Conservation (phyloP, 768 basidiomycete genomes). For the Russula lepida region DNA sequence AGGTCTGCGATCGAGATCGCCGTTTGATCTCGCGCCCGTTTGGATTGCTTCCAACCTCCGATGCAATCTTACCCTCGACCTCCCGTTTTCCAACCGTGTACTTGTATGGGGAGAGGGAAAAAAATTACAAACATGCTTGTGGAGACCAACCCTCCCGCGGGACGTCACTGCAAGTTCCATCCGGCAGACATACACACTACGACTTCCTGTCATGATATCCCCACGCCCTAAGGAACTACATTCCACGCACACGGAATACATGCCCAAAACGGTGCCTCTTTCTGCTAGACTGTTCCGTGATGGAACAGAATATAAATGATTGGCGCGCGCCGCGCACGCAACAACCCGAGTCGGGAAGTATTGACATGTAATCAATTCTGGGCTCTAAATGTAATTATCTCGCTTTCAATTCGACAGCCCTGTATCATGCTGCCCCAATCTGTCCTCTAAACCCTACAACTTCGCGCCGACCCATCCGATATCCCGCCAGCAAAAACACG, state of each 20-base stretch:
- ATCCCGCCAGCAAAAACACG: background rate
- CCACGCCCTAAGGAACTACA: constrained; percentile 5
- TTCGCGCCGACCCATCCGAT: constrained; percentile 15
- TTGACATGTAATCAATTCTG: background rate
- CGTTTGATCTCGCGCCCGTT: constrained; percentile 8
- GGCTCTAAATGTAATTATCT: constrained; percentile 8
- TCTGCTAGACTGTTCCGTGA: constrained; percentile 18
- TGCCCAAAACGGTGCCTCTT: constrained; percentile 9
- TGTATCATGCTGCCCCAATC: background rate
- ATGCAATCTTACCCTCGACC: constrained; percentile 13
- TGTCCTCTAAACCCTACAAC: background rate
- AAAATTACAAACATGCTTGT: background rate
- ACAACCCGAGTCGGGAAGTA: background rate
- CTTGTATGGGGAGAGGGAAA: background rate
- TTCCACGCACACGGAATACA: constrained; percentile 3
- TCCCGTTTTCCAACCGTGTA: background rate
- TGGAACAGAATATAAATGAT: constrained; percentile 9
- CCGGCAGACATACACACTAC: background rate
- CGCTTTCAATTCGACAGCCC: background rate
- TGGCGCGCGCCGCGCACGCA: constrained; percentile 7
- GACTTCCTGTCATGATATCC: background rate
- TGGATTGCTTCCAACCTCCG: constrained; percentile 8
- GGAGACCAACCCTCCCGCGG: background rate
- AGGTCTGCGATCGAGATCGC: constrained; percentile 20
- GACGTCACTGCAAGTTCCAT: background rate